Conservation (phyloP, 768 basidiomycete genomes). For the Termitomyces sp. region DNA sequence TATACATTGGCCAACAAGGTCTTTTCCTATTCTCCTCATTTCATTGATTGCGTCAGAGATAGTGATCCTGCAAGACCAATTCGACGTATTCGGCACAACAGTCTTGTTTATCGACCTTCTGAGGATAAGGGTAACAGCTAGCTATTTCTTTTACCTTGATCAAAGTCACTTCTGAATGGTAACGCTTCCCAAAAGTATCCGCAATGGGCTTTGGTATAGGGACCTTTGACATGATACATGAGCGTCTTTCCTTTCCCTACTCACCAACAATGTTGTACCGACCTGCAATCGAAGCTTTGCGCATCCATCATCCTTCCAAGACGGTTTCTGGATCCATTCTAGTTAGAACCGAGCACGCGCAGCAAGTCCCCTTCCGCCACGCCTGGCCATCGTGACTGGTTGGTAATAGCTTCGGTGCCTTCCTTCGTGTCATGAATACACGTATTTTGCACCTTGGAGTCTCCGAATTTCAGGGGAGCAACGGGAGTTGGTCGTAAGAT, state of each 20-base stretch:
- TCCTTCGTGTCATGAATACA: conserved; percentile 76
- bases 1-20: conserved; percentile 75
- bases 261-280: background rate
- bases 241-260: background rate
- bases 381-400: conserved; percentile 74
- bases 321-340: conserved; percentile 33
- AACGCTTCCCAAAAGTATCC: conserved; percentile 64
- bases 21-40: conserved; percentile 91
- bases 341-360: conserved; percentile 40
- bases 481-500: conserved; percentile 41
- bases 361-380: conserved; percentile 74
- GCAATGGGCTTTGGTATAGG: conserved; percentile 72
- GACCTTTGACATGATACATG: conserved; percentile 38
- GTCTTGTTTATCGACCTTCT: conserved; percentile 61
- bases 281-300: conserved; percentile 66
- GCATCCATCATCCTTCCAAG: conserved; percentile 57
- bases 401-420: conserved; percentile 47
- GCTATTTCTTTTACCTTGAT: conserved; percentile 48
- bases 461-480: conserved; percentile 53
- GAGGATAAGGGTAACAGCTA: background rate
- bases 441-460: conserved; percentile 54
- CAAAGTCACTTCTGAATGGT: conserved; percentile 65
- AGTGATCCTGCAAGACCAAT: conserved; percentile 91
- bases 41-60: conserved; percentile 93
- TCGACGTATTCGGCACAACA: conserved; percentile 78